Conservation (phyloP, 2,329 filamentous ascomycete species). For the Scolecobasidium constrictum region DNA sequence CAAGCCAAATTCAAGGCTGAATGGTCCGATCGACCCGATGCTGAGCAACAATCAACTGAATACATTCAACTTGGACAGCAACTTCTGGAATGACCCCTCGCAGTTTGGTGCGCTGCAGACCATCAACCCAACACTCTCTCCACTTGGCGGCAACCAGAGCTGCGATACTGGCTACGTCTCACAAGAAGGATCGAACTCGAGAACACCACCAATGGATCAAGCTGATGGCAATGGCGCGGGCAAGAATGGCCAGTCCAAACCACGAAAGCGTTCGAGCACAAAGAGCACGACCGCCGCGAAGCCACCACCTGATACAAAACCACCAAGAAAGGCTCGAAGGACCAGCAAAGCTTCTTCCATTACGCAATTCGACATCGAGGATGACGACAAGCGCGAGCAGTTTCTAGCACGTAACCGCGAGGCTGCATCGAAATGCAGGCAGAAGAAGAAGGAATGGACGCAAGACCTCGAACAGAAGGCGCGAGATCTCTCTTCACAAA, state of each 20-base stretch:
- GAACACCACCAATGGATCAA: not conserved
- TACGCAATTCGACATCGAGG: slow-evolving; percentile 1
- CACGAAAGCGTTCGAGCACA: slow-evolving; percentile 4
- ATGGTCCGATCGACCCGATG: not conserved
- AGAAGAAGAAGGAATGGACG: slow-evolving; percentile 54
- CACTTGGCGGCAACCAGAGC: not conserved
- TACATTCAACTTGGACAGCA: not conserved
- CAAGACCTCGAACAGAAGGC: slow-evolving; percentile 37
- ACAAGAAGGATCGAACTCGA: not conserved
- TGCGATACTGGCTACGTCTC: not conserved
- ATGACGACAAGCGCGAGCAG: slow-evolving; percentile 35
- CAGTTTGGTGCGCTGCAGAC: not conserved
- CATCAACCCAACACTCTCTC: not conserved
- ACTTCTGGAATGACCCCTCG: slow-evolving; percentile 1
- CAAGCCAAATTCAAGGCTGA: not conserved
- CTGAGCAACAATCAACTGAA: not conserved
- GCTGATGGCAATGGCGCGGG: not conserved
- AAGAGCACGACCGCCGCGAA: not conserved
- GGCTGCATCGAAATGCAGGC: slow-evolving; percentile 63
- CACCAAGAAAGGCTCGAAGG: slow-evolving; percentile 1
- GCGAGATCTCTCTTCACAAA: slow-evolving; percentile 25
- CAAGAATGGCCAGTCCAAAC: not conserved
- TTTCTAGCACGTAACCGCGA: slow-evolving; percentile 61
- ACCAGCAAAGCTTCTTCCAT: not conserved
- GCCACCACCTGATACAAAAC: not conserved